Conservation (phyloP, 169 alveolate genomes). For the Theileria sp. region DNA sequence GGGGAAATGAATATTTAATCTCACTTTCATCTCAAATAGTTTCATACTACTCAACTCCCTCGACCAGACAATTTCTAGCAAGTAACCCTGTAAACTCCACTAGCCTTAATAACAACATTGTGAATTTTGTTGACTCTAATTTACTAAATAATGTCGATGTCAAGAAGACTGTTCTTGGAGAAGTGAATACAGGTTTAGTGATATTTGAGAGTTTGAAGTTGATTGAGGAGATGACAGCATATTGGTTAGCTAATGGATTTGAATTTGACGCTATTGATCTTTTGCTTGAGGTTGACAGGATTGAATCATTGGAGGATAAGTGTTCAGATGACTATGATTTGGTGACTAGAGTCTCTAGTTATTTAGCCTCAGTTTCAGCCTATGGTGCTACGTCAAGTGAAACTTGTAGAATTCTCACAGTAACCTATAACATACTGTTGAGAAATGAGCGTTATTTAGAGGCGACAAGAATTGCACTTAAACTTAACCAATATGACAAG, state of each 20-base stretch:
- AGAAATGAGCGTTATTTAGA: slow-evolving; percentile 28
- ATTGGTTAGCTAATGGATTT: slow-evolving; percentile 51
- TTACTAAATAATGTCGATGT: slow-evolving; percentile 22
- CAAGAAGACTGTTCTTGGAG: neutral
- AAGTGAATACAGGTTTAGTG: slow-evolving; percentile 18
- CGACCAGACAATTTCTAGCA: slow-evolving; percentile 16
- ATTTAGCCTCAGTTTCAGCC: slow-evolving; percentile 38
- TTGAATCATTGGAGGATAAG: slow-evolving; percentile 45
- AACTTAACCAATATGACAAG: slow-evolving; percentile 33
- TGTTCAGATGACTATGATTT: slow-evolving; percentile 55
- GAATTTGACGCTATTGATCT: slow-evolving; percentile 64
- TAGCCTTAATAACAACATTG: neutral
- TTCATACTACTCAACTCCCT: slow-evolving; percentile 18
- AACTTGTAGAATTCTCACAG: slow-evolving; percentile 26
- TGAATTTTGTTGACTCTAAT: neutral
- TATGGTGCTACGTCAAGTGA: slow-evolving; percentile 52
- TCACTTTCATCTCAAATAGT: slow-evolving; percentile 55
- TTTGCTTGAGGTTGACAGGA: slow-evolving; percentile 56
- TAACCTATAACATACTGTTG: slow-evolving; percentile 41
- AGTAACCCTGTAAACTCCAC: neutral
- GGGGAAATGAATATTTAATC: slow-evolving; percentile 64
- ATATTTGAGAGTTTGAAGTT: slow-evolving; percentile 43
- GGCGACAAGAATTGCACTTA: slow-evolving; percentile 58
- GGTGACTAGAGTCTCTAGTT: slow-evolving; percentile 44
- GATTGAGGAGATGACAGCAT: slow-evolving; percentile 46